Evolutionary conservation across 148 eudicot genomes (phyloP).

Genomic region (Silene uniflora): DNA sequence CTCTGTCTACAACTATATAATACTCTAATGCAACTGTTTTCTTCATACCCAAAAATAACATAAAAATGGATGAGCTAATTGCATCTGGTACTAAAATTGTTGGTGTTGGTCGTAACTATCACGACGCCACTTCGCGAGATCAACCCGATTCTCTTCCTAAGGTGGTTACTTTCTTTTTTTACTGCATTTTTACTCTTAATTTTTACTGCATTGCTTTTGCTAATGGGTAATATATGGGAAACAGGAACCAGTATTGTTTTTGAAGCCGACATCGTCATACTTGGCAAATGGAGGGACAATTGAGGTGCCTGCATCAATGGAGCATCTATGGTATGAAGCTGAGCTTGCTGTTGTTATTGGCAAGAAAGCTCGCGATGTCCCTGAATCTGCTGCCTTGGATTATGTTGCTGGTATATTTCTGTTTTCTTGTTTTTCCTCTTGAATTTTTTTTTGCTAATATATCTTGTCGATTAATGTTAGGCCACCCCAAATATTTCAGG

Average conservation of each 20-base stretch:
- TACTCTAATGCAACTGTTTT: too few relatives aligned
- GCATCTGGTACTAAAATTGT: constrained; percentile 24
- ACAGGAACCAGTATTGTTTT: constrained; percentile 87
- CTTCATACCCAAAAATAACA: too few relatives aligned
- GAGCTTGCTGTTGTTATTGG: constrained; percentile 91
- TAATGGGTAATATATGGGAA: too few relatives aligned
- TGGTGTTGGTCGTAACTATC: constrained; percentile 28
- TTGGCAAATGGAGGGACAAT: constrained; percentile 82
- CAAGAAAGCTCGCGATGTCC: constrained; percentile 83
- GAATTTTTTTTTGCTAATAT: too few relatives aligned
- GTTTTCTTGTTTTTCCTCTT: too few relatives aligned
- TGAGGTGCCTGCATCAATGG: constrained; percentile 76
- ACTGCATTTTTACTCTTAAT: too few relatives aligned
- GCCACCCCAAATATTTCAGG: constrained; percentile 31
- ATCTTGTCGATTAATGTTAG: too few relatives aligned
- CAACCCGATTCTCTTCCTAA: constrained; percentile 39
- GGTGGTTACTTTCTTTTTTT: constrained; percentile 18
- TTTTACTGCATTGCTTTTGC: background rate
- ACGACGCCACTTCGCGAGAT: constrained; percentile 25
- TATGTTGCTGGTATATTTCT: constrained; percentile 60
- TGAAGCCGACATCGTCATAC: constrained; percentile 97
- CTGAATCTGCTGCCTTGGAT: constrained; percentile 79
- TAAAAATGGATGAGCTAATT: constrained; percentile 16
- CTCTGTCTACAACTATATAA: too few relatives aligned
- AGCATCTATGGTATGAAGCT: constrained; percentile 80